These are phyloP conservation scores for Coemansia sp. DNA, from an alignment of 371 early-diverging fungal species.

Conservation along the genomic window DNA sequence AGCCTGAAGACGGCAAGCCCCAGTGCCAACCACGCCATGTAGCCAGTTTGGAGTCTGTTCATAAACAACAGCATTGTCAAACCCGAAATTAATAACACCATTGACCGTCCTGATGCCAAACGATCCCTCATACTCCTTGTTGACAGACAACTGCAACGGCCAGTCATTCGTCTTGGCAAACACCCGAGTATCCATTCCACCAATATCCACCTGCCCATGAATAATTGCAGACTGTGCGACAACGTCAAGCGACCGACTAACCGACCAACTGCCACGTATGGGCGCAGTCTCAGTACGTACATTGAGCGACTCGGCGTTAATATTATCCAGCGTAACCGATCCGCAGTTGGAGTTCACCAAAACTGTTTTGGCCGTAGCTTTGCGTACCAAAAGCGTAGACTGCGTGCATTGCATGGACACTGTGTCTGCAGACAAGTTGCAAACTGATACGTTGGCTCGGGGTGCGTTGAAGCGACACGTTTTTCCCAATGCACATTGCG, in stretches of 20 bases:
- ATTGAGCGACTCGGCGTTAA: slow-evolving; percentile 9
- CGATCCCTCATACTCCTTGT: slow-evolving; percentile 17
- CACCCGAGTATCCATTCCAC: slow-evolving; percentile 5
- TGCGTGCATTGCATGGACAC: slow-evolving; percentile 1
- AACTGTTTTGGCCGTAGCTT: not conserved
- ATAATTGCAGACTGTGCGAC: slow-evolving; percentile 27
- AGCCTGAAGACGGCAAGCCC: slow-evolving; percentile 15
- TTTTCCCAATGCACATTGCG: slow-evolving; percentile 8
- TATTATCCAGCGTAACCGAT: slow-evolving; percentile 8
- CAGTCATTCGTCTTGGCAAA: slow-evolving; percentile 17
- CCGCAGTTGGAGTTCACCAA: slow-evolving; percentile 9
- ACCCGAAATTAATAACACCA: slow-evolving; percentile 21
- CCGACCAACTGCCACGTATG: slow-evolving; percentile 28
- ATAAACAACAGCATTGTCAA: slow-evolving; percentile 9
- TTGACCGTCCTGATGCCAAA: slow-evolving; percentile 24
- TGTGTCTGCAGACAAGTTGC: not conserved
- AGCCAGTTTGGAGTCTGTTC: slow-evolving; percentile 5
- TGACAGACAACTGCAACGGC: slow-evolving; percentile 29
- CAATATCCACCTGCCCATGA: slow-evolving; percentile 11
- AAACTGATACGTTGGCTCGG: slow-evolving; percentile 6
- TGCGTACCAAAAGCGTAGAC: slow-evolving; percentile 2
- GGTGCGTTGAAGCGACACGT: slow-evolving; percentile 16
- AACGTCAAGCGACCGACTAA: slow-evolving; percentile 14
- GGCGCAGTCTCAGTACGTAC: slow-evolving; percentile 18
- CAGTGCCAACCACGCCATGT: slow-evolving; percentile 32